A percentile compares a stretch with the other conserved stretches of the same genome.
These are phyloP conservation scores for Cyberlindnera sargentensis DNA, from an alignment of 805 yeast species.

Conservation along the genomic window DNA sequence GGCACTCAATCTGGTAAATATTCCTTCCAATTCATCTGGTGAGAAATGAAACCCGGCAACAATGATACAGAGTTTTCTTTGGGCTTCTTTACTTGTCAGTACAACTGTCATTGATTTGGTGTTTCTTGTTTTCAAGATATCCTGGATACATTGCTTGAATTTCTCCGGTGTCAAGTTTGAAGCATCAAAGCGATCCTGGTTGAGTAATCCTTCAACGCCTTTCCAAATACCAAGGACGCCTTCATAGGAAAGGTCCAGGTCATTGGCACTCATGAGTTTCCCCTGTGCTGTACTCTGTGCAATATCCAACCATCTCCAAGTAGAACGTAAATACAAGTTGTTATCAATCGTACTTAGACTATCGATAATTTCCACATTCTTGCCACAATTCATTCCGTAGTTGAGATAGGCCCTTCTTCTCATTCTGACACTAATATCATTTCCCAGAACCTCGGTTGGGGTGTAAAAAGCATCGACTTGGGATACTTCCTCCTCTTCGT, in stretches of 20 bases:
- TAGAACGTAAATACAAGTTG: conserved; percentile 54
- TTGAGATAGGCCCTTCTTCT: conserved; percentile 65
- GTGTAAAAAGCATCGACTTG: conserved; percentile 23
- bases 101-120: conserved; percentile 23
- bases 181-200: conserved; percentile 41
- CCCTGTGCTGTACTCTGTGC: conserved; percentile 58
- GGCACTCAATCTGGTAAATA: conserved; percentile 47
- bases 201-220: conserved; percentile 44
- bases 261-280: conserved; percentile 61
- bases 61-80: conserved; percentile 70
- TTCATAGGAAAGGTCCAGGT: conserved; percentile 74
- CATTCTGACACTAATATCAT: conserved; percentile 71
- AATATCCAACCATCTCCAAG: conserved; percentile 88
- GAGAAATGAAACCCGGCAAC: conserved; percentile 91
- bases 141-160: conserved; percentile 23
- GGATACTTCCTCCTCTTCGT: conserved; percentile 18
- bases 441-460: conserved; percentile 43
- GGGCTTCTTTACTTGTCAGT: conserved; percentile 47
- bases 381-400: conserved; percentile 62
- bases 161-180: conserved; percentile 17
- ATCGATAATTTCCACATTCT: conserved; percentile 55
- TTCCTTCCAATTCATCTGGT: conserved; percentile 64
- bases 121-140: conserved; percentile 27
- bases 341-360: conserved; percentile 43
- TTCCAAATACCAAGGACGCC: conserved; percentile 92